These are phyloP conservation scores for Leptographium lundbergii DNA, from an alignment of 2,329 filamentous ascomycete genomes.

Conservation along the genomic window DNA sequence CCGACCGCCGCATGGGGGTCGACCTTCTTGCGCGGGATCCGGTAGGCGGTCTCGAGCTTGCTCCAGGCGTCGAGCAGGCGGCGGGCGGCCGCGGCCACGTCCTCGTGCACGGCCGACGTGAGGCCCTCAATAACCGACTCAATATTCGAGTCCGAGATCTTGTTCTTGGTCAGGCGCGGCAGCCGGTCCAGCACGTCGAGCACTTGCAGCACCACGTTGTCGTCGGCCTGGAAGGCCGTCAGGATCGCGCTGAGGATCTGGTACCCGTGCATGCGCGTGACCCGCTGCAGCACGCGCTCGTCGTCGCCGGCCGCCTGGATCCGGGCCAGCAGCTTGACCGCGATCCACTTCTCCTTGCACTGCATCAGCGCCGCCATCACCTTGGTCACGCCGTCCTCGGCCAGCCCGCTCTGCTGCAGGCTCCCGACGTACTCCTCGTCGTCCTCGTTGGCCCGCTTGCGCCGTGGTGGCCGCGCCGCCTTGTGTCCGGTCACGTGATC, in stretches of 20 bases:
- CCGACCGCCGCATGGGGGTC: slow-evolving; percentile 50
- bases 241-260: slow-evolving; percentile 84
- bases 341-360: slow-evolving; percentile 99
- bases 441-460: slow-evolving; percentile 83
- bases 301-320: slow-evolving; percentile 71
- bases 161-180: slow-evolving; percentile 86
- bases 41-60: slow-evolving; percentile 79
- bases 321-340: slow-evolving; percentile 81
- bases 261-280: slow-evolving; percentile 95
- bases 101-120: slow-evolving; percentile 54
- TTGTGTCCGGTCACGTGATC: slow-evolving; percentile 54
- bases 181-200: slow-evolving; percentile 81
- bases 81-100: slow-evolving; percentile 59
- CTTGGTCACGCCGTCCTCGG: slow-evolving; percentile 76
- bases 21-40: slow-evolving; percentile 81
- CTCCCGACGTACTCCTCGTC: slow-evolving; percentile 95
- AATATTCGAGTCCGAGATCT: slow-evolving; percentile 93
- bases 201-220: slow-evolving; percentile 80
- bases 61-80: slow-evolving; percentile 74
- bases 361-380: slow-evolving; percentile 96
- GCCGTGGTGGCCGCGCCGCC: slow-evolving; percentile 42
- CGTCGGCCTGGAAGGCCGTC: slow-evolving; percentile 74
- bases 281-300: slow-evolving; percentile 72
- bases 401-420: slow-evolving; percentile 64
- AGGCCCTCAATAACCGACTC: slow-evolving; percentile 67